phyloP scores from a whole-genome alignment of 2,329 filamentous ascomycete genomes.

The Diaporthe citriasiana region DNA sequence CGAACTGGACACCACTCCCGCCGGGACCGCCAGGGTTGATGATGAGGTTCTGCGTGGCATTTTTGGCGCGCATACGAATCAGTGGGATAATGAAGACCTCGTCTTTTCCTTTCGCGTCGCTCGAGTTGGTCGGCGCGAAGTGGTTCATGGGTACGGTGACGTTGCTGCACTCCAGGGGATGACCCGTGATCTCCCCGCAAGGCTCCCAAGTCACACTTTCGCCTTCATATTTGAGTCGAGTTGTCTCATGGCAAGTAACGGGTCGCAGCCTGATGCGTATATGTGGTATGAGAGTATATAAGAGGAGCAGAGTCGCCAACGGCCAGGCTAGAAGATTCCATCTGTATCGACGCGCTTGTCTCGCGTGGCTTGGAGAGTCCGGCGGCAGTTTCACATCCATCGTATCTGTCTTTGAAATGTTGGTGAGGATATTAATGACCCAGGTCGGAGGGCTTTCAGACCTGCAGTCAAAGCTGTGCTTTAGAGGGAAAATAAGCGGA shows the following conservation, averaged over 20 bases:
- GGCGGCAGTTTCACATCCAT: background rate
- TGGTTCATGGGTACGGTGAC: constrained; percentile 62
- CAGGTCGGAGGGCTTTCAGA: accelerated
- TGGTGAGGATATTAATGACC: no score
- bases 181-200: constrained; percentile 55
- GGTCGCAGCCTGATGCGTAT: accelerated
- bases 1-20: constrained; percentile 55
- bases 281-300: background rate
- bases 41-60: constrained; percentile 58
- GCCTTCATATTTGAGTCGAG: constrained; percentile 46
- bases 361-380: no score
- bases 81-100: constrained; percentile 60
- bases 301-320: background rate
- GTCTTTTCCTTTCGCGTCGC: constrained; percentile 28
- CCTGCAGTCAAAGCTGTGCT: no score
- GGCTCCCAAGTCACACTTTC: constrained; percentile 55
- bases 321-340: background rate
- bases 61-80: constrained; percentile 57
- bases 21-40: constrained; percentile 65
- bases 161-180: constrained; percentile 56
- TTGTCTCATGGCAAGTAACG: background rate
- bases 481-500: no score
- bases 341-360: background rate
- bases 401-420: background rate
- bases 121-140: constrained; percentile 51